Conservation (phyloP, 2,329 filamentous ascomycete genomes). For the Fusarium fracticaudum region DNA sequence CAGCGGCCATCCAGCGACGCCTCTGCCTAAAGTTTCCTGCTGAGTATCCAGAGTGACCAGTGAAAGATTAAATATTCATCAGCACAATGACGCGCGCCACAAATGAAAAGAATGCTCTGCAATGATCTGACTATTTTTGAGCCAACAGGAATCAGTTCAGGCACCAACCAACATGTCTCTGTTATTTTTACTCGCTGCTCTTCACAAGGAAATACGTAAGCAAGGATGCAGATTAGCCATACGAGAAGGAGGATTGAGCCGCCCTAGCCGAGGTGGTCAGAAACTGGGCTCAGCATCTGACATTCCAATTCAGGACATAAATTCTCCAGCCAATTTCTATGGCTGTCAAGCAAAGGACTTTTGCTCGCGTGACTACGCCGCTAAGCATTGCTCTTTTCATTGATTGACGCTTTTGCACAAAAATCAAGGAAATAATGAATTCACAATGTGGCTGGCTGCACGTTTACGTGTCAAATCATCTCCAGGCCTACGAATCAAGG, state of each 20-base stretch:
- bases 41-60: background rate
- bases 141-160: background rate
- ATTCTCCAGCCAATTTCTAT: background rate
- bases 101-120: background rate
- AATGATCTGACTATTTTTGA: background rate
- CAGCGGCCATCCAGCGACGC: background rate
- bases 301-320: background rate
- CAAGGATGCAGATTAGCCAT: conserved; percentile 15
- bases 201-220: background rate
- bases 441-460: background rate
- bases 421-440: background rate
- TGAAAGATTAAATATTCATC: background rate
- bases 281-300: background rate
- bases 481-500: background rate
- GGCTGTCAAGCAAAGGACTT: background rate
- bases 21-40: background rate
- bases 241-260: conserved; percentile 22
- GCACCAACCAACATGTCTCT: background rate
- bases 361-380: background rate
- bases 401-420: background rate
- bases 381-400: background rate
- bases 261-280: conserved; percentile 22
- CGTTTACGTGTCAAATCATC: background rate
- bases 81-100: background rate
- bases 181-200: no score